Conservation (phyloP, 2,329 filamentous ascomycete genomes). For the Penicillium aurantiogriseum region DNA sequence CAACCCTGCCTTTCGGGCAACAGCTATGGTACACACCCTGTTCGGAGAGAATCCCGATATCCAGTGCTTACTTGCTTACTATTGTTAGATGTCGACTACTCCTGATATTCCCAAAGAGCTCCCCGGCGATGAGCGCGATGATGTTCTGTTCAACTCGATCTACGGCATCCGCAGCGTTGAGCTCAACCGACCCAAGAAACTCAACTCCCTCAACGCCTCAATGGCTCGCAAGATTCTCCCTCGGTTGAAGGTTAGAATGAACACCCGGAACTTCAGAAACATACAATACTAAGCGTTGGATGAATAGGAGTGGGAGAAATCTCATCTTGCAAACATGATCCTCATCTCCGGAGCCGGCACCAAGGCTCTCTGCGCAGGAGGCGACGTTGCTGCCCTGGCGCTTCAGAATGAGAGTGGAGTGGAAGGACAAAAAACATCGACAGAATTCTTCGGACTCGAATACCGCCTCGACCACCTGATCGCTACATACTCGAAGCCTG, state of each 20-base stretch:
- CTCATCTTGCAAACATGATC: slow-evolving; percentile 86
- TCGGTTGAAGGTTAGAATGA: slow-evolving; percentile 59
- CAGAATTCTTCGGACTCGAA: slow-evolving; percentile 88
- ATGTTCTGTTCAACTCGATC: slow-evolving; percentile 86
- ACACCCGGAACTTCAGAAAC: background rate
- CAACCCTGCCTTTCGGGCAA: slow-evolving; percentile 56
- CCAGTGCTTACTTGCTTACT: slow-evolving; percentile 20
- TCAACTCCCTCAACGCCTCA: slow-evolving; percentile 88
- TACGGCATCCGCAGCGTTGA: slow-evolving; percentile 90
- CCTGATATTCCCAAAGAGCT: slow-evolving; percentile 51
- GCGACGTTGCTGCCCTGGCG: slow-evolving; percentile 81
- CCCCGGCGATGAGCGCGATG: slow-evolving; percentile 72
- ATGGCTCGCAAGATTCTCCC: slow-evolving; percentile 96
- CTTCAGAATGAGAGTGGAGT: slow-evolving; percentile 65
- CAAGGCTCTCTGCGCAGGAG: slow-evolving; percentile 87
- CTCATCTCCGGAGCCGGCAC: slow-evolving; percentile 87
- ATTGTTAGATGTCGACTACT: slow-evolving; percentile 44
- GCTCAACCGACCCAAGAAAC: slow-evolving; percentile 87
- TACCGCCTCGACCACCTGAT: slow-evolving; percentile 96
- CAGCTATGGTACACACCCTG: slow-evolving; percentile 52
- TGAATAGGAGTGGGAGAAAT: slow-evolving; percentile 81
- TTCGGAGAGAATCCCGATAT: background rate
- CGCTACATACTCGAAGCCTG: slow-evolving; percentile 88
- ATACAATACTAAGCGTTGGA: slow-evolving; percentile 15
- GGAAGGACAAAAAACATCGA: slow-evolving; percentile 70